Conservation (phyloP, 352 stramenopile genomes). For the Pythium periplocum region DNA sequence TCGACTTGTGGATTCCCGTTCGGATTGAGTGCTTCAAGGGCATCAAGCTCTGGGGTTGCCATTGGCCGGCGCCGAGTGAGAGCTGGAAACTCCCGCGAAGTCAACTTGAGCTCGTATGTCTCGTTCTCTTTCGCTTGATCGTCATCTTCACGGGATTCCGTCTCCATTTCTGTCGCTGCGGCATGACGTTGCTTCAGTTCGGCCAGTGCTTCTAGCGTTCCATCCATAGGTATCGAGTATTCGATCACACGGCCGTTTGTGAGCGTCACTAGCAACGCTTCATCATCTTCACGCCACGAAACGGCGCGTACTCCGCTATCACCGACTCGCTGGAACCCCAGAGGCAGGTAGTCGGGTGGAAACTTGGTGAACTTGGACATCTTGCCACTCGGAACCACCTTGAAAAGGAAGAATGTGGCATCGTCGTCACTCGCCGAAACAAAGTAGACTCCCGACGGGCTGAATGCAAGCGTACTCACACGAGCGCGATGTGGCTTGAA, state of each 20-base stretch:
- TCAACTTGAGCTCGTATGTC: constrained; percentile 52
- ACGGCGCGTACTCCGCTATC: constrained; percentile 28
- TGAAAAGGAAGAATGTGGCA: constrained; percentile 85
- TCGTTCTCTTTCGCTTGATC: constrained; percentile 24
- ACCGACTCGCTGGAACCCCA: constrained; percentile 64
- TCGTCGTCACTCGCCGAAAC: constrained; percentile 70
- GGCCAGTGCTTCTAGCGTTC: constrained; percentile 17
- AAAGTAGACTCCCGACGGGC: constrained; percentile 59
- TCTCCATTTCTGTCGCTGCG: constrained; percentile 3
- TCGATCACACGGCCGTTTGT: constrained; percentile 51
- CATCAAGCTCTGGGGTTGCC: constrained; percentile 44
- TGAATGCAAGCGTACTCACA: constrained; percentile 70
- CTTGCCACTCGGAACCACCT: constrained; percentile 38
- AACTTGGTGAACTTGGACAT: constrained; percentile 50
- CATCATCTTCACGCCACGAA: constrained; percentile 64
- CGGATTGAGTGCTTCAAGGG: constrained; percentile 35
- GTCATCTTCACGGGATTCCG: constrained; percentile 4
- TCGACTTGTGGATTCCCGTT: constrained; percentile 32
- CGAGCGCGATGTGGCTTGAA: constrained; percentile 87
- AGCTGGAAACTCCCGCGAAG: constrained; percentile 31
- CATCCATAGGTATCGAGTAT: constrained; percentile 45
- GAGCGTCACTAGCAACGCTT: constrained; percentile 65
- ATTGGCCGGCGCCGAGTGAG: constrained; percentile 42
- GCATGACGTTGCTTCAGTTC: constrained; percentile 6
- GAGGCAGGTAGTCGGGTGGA: constrained; percentile 54